Base-by-base conservation (phyloP, 306 rosid species). In the Abrus pulchellus region DNA sequence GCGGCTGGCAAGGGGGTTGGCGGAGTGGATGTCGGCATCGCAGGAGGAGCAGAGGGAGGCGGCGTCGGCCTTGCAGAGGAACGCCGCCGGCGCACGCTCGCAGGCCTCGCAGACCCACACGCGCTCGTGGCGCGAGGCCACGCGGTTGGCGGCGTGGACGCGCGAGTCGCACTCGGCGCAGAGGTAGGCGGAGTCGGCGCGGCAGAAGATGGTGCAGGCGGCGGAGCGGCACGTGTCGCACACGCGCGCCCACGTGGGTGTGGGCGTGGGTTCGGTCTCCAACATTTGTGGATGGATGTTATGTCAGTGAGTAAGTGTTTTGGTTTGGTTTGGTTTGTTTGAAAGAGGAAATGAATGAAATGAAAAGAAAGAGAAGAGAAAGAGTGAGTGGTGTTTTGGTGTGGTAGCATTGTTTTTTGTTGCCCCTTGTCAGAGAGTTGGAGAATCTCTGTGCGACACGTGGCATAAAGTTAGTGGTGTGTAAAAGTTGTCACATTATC, bases 21-120 rank as follows among this genome's bases (percentile, higher is more conserved):
- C 98, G 1, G 99, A 88, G 86, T 95, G 99, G 85, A 93, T 90
- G 30, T 90, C 97, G 0, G 94, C 93, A 50, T 95, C 99, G 78
- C 99, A 95, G 10, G 93, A 33, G 8, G 88, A 13, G 69, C 99
- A 95, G 12, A 95, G 99, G 0, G 99, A 95, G 0, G 99, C 99
- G 0, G 96, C 94, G 53, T 95, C 99, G 0, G 99, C 99, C 68
- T 93, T 95, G 86, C 99, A 95, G 8, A 95, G 77, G 28, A 93
- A 87, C 1, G 92, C 93, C 0, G 99, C 97, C 1, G 98, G 98
- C 0, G 93, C 91, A 0, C 92, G 89, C 78, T 95, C 99, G 76
- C 99, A 95, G 0, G 97, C 94, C 82, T 93, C 97, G 29, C 99
- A 95, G 7, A 94, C 93, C 91, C 87, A 77, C 8, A 94, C 98